Conservation (phyloP, 768 basidiomycete species). For the Leucogyrophana mollusca region DNA sequence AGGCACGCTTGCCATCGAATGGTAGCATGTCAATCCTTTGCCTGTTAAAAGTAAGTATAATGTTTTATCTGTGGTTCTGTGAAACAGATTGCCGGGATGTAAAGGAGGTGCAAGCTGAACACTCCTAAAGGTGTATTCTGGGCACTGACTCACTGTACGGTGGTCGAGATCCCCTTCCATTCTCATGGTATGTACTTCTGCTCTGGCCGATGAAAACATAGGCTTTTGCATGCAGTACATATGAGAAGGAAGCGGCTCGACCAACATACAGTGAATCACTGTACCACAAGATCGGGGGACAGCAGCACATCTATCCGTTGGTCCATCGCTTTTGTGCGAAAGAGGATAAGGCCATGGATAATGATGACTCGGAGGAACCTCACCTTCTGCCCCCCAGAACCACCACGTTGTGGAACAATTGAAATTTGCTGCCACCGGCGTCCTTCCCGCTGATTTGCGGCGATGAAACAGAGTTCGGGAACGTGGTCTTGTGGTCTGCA, state of each 20-base stretch:
- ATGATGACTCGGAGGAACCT: background rate
- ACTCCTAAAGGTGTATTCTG: too few species aligned
- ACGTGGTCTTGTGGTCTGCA: too few species aligned
- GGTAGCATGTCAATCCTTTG: too few species aligned
- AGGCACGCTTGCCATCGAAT: too few species aligned
- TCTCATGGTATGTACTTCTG: slow-evolving; percentile 46
- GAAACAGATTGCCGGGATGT: too few species aligned
- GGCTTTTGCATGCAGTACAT: slow-evolving; percentile 24
- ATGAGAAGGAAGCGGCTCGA: slow-evolving; percentile 26
- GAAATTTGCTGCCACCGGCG: background rate
- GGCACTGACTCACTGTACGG: slow-evolving; percentile 14
- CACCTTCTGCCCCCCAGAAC: slow-evolving; percentile 1
- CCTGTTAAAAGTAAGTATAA: too few species aligned
- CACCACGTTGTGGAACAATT: background rate
- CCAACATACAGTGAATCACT: slow-evolving; percentile 21
- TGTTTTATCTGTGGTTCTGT: too few species aligned
- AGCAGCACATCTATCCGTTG: background rate
- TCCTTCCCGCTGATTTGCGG: too few species aligned
- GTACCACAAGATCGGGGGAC: slow-evolving; percentile 8
- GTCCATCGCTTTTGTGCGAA: slow-evolving; percentile 8
- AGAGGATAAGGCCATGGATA: background rate
- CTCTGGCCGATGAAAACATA: slow-evolving; percentile 28
- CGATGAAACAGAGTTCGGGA: too few species aligned
- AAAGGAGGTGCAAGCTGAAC: too few species aligned
- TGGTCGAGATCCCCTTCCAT: slow-evolving; percentile 42